phyloP scores from a whole-genome alignment of 163 green algal genomes.

The Scenedesmus sp. region DNA sequence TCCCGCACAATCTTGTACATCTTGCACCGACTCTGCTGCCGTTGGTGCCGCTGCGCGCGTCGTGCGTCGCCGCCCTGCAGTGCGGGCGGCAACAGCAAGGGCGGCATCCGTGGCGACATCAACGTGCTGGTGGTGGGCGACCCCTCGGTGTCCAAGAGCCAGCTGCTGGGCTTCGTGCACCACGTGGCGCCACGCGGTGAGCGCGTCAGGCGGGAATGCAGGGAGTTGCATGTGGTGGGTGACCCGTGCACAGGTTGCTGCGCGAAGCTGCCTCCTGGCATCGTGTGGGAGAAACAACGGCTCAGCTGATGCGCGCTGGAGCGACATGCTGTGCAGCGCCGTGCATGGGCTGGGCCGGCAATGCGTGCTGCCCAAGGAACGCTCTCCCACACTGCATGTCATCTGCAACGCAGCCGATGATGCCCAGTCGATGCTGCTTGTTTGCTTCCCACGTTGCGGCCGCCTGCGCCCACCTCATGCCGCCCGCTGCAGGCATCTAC shows the following conservation, averaged over 20 bases:
- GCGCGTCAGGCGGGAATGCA: background rate
- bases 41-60: background rate
- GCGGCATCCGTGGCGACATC: slow-evolving; percentile 85
- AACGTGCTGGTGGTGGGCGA: slow-evolving; percentile 99
- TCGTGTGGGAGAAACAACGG: too few relatives aligned
- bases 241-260: too few relatives aligned
- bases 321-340: too few relatives aligned
- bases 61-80: background rate
- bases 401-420: too few relatives aligned
- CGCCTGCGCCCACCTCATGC: too few relatives aligned
- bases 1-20: background rate
- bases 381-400: too few relatives aligned
- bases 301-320: too few relatives aligned
- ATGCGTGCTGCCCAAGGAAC: too few relatives aligned
- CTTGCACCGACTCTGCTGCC: background rate
- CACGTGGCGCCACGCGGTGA: slow-evolving; percentile 90
- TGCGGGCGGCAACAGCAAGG: slow-evolving; percentile 51
- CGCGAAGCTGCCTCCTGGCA: too few relatives aligned
- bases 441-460: too few relatives aligned
- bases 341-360: too few relatives aligned
- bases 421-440: too few relatives aligned
- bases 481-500: slow-evolving; percentile 87
- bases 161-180: slow-evolving; percentile 98
- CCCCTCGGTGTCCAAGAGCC: slow-evolving; percentile 96
- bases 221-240: background rate